Conservation (phyloP, 2,329 filamentous ascomycete species). For the Verruconis gallopava region DNA sequence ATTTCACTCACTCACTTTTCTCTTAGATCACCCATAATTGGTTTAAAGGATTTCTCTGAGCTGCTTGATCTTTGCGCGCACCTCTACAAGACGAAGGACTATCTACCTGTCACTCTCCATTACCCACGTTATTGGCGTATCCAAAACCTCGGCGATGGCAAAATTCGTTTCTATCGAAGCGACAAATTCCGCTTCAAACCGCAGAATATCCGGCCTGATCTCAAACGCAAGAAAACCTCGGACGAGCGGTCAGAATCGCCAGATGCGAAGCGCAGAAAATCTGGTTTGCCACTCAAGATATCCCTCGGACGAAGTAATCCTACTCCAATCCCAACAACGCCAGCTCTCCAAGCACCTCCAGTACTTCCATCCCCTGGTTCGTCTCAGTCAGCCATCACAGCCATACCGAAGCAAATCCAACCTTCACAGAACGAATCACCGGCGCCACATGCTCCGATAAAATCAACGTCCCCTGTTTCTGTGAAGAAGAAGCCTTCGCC, state of each 20-base stretch:
- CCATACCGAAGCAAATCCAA: neutral
- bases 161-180: slow-evolving; percentile 18
- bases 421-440: neutral
- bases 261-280: slow-evolving; percentile 9
- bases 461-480: neutral
- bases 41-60: slow-evolving; percentile 41
- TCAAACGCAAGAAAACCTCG: slow-evolving; percentile 6
- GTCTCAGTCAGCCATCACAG: slow-evolving; percentile 3
- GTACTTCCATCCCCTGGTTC: slow-evolving; percentile 4
- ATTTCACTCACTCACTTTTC: slow-evolving; percentile 11
- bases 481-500: neutral
- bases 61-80: slow-evolving; percentile 45
- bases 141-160: slow-evolving; percentile 39
- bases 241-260: slow-evolving; percentile 2
- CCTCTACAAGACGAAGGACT: slow-evolving; percentile 41
- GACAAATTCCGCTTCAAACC: slow-evolving; percentile 9
- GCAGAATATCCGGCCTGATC: neutral
- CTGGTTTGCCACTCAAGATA: neutral
- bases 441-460: neutral
- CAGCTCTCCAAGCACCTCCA: neutral
- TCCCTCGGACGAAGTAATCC: neutral
- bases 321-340: neutral
- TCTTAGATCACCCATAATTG: slow-evolving; percentile 31
- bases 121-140: slow-evolving; percentile 46
- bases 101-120: slow-evolving; percentile 36